Evolutionary conservation across 2,329 filamentous ascomycete species (phyloP).

Genomic region (Tolypocladium nubicola): DNA sequence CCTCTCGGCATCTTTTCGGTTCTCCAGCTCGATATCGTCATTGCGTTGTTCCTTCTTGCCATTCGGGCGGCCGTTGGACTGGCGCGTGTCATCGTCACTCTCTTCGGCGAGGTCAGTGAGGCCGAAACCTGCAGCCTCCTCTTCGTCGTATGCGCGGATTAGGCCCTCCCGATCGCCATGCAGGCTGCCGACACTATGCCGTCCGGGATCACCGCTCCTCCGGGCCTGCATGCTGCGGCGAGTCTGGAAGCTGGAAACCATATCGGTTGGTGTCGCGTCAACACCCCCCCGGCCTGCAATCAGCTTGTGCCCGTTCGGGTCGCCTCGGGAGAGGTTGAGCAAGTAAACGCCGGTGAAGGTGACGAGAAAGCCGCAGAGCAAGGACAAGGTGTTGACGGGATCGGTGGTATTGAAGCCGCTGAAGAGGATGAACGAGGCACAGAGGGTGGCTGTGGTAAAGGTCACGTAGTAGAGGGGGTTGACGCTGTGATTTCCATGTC

Average conservation of each 20-base stretch:
- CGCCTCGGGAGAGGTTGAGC: slow-evolving; percentile 85
- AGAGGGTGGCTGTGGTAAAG: slow-evolving; percentile 88
- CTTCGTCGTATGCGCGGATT: slow-evolving; percentile 83
- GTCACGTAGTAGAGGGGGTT: slow-evolving; percentile 97
- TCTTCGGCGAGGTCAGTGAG: slow-evolving; percentile 73
- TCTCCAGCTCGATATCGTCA: slow-evolving; percentile 39
- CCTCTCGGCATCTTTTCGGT: slow-evolving; percentile 29
- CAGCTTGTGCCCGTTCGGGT: slow-evolving; percentile 68
- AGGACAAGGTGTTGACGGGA: slow-evolving; percentile 80
- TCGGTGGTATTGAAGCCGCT: slow-evolving; percentile 93
- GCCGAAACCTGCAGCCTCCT: slow-evolving; percentile 62
- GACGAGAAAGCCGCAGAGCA: slow-evolving; percentile 85
- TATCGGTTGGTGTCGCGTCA: slow-evolving; percentile 83
- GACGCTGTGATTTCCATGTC: slow-evolving; percentile 47
- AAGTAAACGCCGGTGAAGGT: slow-evolving; percentile 95
- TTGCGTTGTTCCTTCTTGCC: slow-evolving; percentile 30
- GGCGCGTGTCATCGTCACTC: slow-evolving; percentile 49
- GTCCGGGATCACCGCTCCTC: slow-evolving; percentile 56
- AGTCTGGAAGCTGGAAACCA: slow-evolving; percentile 79
- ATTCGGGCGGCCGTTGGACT: slow-evolving; percentile 27
- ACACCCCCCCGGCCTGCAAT: slow-evolving; percentile 51
- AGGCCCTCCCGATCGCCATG: slow-evolving; percentile 68
- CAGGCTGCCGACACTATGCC: slow-evolving; percentile 54
- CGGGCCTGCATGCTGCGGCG: slow-evolving; percentile 87
- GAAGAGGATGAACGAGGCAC: slow-evolving; percentile 93